Percentiles rank a stretch among this genome's conserved stretches.
Conservation (phyloP, 2,329 filamentous ascomycete species). For the Huntiella abstrusa region DNA sequence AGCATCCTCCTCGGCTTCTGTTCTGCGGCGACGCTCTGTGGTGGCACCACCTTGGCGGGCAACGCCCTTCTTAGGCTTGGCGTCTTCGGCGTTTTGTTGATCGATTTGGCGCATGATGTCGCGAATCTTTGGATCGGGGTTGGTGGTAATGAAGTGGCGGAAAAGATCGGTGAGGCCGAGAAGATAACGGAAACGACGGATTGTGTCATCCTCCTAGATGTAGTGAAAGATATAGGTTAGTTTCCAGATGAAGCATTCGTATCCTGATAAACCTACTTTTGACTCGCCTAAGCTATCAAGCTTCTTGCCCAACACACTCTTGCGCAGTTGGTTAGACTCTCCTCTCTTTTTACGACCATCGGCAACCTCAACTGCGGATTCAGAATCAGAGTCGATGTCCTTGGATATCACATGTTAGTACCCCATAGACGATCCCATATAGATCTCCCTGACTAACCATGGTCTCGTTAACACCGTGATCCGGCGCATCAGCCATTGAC, state of each 20-base stretch:
- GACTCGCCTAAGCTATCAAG: slow-evolving; percentile 81
- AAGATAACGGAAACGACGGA: slow-evolving; percentile 84
- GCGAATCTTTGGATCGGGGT: slow-evolving; percentile 84
- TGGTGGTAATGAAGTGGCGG: slow-evolving; percentile 96
- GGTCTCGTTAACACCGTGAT: slow-evolving; percentile 18
- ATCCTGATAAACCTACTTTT: slow-evolving; percentile 40
- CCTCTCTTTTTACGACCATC: slow-evolving; percentile 69
- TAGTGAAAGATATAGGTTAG: slow-evolving; percentile 1
- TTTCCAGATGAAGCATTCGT: background rate
- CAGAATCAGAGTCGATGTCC: slow-evolving; percentile 58
- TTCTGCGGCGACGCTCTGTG: slow-evolving; percentile 62
- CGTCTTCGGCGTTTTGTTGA: slow-evolving; percentile 64
- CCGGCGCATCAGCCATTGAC: slow-evolving; percentile 43
- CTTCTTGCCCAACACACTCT: slow-evolving; percentile 87
- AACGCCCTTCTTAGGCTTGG: slow-evolving; percentile 45
- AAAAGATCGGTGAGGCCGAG: slow-evolving; percentile 91
- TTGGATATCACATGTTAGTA: slow-evolving; percentile 15
- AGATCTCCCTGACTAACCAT: slow-evolving; percentile 2
- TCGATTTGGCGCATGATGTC: slow-evolving; percentile 91
- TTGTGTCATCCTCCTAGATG: slow-evolving; percentile 73
- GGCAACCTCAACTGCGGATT: slow-evolving; percentile 55
- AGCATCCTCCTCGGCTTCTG: slow-evolving; percentile 93
- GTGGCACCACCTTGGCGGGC: slow-evolving; percentile 70
- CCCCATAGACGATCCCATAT: background rate
- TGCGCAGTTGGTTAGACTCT: slow-evolving; percentile 73